These are phyloP conservation scores for Mimosa bimucronata DNA, from an alignment of 306 rosid genomes.

Conservation along the genomic window DNA sequence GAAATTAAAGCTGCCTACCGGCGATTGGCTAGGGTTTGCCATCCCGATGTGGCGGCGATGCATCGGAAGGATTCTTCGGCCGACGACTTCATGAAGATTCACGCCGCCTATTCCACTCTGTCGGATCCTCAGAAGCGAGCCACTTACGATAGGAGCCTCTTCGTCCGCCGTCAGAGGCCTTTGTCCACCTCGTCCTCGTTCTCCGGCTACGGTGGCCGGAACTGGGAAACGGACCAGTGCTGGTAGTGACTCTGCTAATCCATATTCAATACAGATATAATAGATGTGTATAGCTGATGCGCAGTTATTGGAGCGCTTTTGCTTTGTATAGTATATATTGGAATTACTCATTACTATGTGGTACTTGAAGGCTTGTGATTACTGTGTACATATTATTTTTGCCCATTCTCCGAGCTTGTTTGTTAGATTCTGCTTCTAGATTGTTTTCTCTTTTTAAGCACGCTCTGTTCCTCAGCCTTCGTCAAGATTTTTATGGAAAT, in stretches of 20 bases:
- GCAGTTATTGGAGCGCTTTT: slow-evolving; percentile 42
- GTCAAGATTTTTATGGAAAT: not conserved
- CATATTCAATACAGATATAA: too few species aligned
- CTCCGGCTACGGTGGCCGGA: slow-evolving; percentile 67
- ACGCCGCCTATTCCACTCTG: slow-evolving; percentile 81
- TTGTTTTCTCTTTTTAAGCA: not conserved
- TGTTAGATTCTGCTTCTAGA: not conserved
- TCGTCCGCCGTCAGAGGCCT: slow-evolving; percentile 60
- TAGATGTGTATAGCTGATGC: not conserved
- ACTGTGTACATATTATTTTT: slow-evolving; percentile 19
- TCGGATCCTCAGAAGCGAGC: slow-evolving; percentile 93
- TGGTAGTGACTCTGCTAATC: slow-evolving; percentile 60
- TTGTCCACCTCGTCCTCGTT: slow-evolving; percentile 45
- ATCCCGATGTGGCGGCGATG: slow-evolving; percentile 82
- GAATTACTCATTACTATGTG: slow-evolving; percentile 26
- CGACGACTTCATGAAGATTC: slow-evolving; percentile 75
- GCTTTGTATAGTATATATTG: not conserved
- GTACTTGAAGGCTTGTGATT: not conserved
- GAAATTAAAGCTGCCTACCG: slow-evolving; percentile 91
- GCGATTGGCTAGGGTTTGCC: slow-evolving; percentile 70
- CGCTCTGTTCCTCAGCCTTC: not conserved
- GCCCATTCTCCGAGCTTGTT: not conserved
- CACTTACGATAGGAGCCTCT: slow-evolving; percentile 60
- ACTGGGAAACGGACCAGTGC: slow-evolving; percentile 99
- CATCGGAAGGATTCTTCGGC: slow-evolving; percentile 67